Evolutionary conservation across 2,329 filamentous ascomycete genomes (phyloP), one percentile per base, ranked within the genome.

Genomic region (Elsinoe ampelina): DNA sequence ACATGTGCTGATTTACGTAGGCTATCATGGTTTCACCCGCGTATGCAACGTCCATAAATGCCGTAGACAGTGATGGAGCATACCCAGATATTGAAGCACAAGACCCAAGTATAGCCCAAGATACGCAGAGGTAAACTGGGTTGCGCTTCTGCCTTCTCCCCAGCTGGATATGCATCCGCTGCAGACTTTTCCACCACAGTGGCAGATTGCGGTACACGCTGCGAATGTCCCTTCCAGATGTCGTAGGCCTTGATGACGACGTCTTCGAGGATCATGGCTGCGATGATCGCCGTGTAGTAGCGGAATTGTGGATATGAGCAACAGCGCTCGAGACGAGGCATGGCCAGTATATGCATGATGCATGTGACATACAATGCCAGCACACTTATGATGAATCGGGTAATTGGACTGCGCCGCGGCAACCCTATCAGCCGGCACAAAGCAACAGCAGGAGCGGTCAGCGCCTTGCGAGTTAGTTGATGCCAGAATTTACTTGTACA

Each of bases 401-500:
- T 56, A 3, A 56, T 5, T 15, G 47, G 22, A 17, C 41, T 35
- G 17, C 36, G 13, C 26, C 17, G n/a, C 17, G 54, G 54, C 17
- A 56, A n/a, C 5, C 41, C 17, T 8, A 55, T 15, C 20, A 43
- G 47, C 10, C 13, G 20, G 26, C 54, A 56, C 15, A 47, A 7
- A 2, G 30, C 20, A 3, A 34, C 34, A 45, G 54, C 39, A 30
- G 43, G 54, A 12, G 39, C 10, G 17, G 54, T 56, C 17, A 56
- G 47, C 3, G 41, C 22, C 39, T 48, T 45, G 26, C 54, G 54
- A 11, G 47, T 48, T 5, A 45, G 32, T n/a, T 41, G 32, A 30
- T 56, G 54, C 54, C 54, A 56, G 54, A 56, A 56, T 17, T 20
- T n/a, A 7, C 54, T 56, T 17, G 6, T 22, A n/a, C n/a, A 20